Conservation (phyloP, 768 basidiomycete species). For the Lactarius vividus region DNA sequence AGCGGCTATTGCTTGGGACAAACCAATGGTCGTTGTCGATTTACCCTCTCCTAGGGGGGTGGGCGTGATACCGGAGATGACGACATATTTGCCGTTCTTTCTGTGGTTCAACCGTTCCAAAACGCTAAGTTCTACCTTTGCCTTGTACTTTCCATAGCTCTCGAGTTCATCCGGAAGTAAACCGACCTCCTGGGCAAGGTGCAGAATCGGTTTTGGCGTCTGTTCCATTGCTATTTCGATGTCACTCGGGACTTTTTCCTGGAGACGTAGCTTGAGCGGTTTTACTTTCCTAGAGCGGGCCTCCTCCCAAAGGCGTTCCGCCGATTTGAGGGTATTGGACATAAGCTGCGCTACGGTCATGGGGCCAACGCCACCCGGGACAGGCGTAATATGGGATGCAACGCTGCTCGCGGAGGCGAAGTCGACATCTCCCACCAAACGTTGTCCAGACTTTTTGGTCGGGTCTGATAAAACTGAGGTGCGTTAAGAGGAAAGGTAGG, state of each 20-base stretch:
- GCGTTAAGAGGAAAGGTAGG: slow-evolving; percentile 31
- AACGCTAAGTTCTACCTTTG: slow-evolving; percentile 90
- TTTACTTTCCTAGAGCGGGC: slow-evolving; percentile 64
- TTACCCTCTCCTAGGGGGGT: slow-evolving; percentile 98
- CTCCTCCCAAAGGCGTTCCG: slow-evolving; percentile 76
- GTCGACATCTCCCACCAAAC: slow-evolving; percentile 95
- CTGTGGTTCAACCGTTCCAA: slow-evolving; percentile 81
- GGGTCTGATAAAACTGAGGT: slow-evolving; percentile 45
- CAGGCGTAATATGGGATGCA: slow-evolving; percentile 93
- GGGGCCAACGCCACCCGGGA: slow-evolving; percentile 98
- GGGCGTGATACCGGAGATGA: slow-evolving; percentile 94
- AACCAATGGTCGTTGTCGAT: slow-evolving; percentile 95
- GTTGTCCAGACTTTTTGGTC: slow-evolving; percentile 91
- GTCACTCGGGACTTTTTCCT: slow-evolving; percentile 89
- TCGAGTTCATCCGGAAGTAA: slow-evolving; percentile 84
- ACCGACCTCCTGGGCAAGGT: slow-evolving; percentile 87
- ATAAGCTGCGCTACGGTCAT: slow-evolving; percentile 99
- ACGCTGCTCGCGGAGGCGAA: slow-evolving; percentile 70
- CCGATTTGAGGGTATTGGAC: slow-evolving; percentile 87
- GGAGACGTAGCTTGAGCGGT: slow-evolving; percentile 75
- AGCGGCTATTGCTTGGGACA: slow-evolving; percentile 94
- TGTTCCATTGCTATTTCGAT: slow-evolving; percentile 97
- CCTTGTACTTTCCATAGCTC: slow-evolving; percentile 94
- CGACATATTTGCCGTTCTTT: slow-evolving; percentile 92
- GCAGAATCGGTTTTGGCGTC: slow-evolving; percentile 82